Evolutionary conservation across 768 basidiomycete species (phyloP), one percentile per base, ranked within the genome.

Genomic region (Suillus hirtellus): DNA sequence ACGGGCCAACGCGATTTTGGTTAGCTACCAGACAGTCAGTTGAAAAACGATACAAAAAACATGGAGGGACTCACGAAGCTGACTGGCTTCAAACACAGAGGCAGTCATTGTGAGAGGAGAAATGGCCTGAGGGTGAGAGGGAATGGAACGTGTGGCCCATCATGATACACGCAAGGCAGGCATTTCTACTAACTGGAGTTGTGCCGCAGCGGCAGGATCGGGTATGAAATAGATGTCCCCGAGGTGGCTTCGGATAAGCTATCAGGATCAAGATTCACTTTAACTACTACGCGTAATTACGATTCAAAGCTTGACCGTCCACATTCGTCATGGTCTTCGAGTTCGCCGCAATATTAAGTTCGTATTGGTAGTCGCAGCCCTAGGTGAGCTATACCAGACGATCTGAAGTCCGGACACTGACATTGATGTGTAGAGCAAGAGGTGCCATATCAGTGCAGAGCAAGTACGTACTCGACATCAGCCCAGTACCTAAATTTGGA

Each of bases 1-100:
- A 84, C 17, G 64, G 64, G 8, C 63, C 63, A 44, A 64, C 34
- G 1, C 0, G 1, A 38, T 15, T 17, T 4, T 15, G 15, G 12
- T 10, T 27, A 17, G 6, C 40, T 42, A 24, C 2, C 21, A 27
- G 4, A 56, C 1, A 12, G 17, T 58, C 4, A 37, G 11, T 31
- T 58, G 24, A 42, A 12, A 42, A 15, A 42, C 24, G 0, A 6
- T 0, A n/a, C 10, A 1, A 27, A 19, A 31, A 37, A 10, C 11
- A 19, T 2, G 19, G 1, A 12, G 35, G 24, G 14, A 58, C 56
- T 58, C 10, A 58, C 56, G 55, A 56, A 9, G 8, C 7, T n/a
- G 12, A 3, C 6, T 7, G 15, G 24, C 15, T 24, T 27, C 38
- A 40, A 19, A 19, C 4, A 38, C 54, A 38, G 54, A 24, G n/a